Evolutionary conservation across 306 rosid genomes (phyloP).

Genomic region (Vicia villosa): DNA sequence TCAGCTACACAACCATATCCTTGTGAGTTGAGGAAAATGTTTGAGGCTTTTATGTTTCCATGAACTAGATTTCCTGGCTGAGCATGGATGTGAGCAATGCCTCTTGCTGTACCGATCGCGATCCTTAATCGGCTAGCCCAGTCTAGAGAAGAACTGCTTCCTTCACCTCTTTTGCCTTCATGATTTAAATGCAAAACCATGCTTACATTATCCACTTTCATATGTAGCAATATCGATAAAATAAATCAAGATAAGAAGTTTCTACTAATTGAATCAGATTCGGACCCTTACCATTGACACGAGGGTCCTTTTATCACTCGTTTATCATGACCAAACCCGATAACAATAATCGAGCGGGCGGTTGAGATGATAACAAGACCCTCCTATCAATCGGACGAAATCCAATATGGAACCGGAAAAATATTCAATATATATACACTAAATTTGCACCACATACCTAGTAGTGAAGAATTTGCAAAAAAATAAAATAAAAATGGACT

Average conservation of each 20-base stretch:
- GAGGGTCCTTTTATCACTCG: too few relatives aligned
- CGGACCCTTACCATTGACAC: too few relatives aligned
- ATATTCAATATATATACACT: too few relatives aligned
- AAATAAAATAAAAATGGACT: too few relatives aligned
- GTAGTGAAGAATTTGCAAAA: not conserved
- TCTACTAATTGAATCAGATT: too few relatives aligned
- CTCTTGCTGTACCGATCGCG: slow-evolving; percentile 83
- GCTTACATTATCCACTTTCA: slow-evolving; percentile 30
- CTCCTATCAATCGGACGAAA: too few relatives aligned
- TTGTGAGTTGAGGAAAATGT: slow-evolving; percentile 74
- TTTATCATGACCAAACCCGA: too few relatives aligned
- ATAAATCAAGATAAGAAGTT: not conserved
- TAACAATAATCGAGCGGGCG: too few relatives aligned
- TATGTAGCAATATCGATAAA: not conserved
- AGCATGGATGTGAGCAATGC: slow-evolving; percentile 73
- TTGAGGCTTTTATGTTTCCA: slow-evolving; percentile 89
- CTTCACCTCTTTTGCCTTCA: slow-evolving; percentile 73
- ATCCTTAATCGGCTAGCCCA: slow-evolving; percentile 81
- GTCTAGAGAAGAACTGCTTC: slow-evolving; percentile 53
- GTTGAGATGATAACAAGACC: too few relatives aligned
- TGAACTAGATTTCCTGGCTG: slow-evolving; percentile 70
- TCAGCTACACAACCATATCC: slow-evolving; percentile 87
- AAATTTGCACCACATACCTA: not conserved
- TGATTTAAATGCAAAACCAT: slow-evolving; percentile 25
- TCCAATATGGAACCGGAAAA: too few relatives aligned